These are phyloP conservation scores for Aspergillus amoenus DNA, from an alignment of 2,329 filamentous ascomycete species.

Conservation along the genomic window DNA sequence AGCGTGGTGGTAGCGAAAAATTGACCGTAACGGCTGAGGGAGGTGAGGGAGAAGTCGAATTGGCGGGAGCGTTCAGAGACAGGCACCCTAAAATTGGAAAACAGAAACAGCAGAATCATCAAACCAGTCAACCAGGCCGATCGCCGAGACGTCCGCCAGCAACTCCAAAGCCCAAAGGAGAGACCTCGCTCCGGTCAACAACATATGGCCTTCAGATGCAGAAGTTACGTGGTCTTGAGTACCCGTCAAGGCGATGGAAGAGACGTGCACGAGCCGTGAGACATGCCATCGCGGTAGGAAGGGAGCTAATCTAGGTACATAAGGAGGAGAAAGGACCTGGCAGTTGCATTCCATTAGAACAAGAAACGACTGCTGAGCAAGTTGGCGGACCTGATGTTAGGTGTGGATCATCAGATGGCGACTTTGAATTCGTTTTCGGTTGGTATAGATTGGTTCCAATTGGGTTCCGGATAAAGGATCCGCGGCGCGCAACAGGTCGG, in stretches of 20 bases:
- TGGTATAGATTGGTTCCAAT: background rate
- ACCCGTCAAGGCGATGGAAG: background rate
- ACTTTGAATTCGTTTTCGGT: background rate
- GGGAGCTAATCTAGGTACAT: background rate
- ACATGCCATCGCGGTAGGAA: background rate
- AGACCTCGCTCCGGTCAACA: background rate
- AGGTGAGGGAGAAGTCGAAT: background rate
- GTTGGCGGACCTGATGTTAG: background rate
- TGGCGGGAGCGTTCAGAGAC: background rate
- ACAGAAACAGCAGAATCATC: background rate
- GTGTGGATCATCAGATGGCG: background rate
- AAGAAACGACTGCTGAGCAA: background rate
- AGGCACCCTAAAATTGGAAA: background rate
- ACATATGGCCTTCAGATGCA: background rate
- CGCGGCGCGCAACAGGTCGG: background rate
- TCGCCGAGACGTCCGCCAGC: background rate
- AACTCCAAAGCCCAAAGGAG: background rate
- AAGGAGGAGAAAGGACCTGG: background rate
- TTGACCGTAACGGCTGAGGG: background rate
- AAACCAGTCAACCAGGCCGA: background rate
- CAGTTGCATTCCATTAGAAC: background rate
- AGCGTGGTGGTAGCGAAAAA: background rate
- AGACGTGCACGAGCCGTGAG: background rate
- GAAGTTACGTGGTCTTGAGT: background rate
- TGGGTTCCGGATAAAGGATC: slow-evolving; percentile 1